These are phyloP conservation scores for Xerocomellus chrysenteron DNA, from an alignment of 768 basidiomycete genomes.

Conservation along the genomic window DNA sequence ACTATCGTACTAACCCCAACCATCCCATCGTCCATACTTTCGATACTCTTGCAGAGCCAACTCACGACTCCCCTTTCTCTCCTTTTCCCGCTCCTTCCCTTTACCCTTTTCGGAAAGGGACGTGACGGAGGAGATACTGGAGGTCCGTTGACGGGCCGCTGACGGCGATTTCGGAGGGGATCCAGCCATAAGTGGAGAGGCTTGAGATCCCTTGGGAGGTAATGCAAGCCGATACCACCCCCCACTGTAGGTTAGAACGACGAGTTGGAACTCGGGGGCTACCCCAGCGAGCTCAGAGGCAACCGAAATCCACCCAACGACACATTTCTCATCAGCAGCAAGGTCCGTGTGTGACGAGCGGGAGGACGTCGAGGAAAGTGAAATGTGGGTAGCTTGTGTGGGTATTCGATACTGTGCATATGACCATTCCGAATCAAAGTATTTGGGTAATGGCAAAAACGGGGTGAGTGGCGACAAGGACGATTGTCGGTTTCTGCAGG, in stretches of 20 bases:
- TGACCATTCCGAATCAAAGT: slow-evolving; percentile 96
- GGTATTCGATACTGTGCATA: slow-evolving; percentile 92
- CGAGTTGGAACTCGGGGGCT: slow-evolving; percentile 64
- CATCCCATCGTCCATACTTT: slow-evolving; percentile 86
- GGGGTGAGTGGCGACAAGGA: slow-evolving; percentile 77
- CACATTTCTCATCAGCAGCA: slow-evolving; percentile 80
- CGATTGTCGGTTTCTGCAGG: slow-evolving; percentile 78
- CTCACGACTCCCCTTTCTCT: slow-evolving; percentile 57
- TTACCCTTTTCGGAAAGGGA: slow-evolving; percentile 53
- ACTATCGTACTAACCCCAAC: slow-evolving; percentile 57
- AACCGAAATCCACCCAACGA: slow-evolving; percentile 80
- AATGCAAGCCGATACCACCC: slow-evolving; percentile 87
- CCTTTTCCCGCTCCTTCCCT: slow-evolving; percentile 54
- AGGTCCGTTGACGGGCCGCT: slow-evolving; percentile 44
- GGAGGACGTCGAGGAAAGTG: slow-evolving; percentile 65
- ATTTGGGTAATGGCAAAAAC: slow-evolving; percentile 81
- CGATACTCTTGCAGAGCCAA: slow-evolving; percentile 76
- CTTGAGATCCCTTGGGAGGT: slow-evolving; percentile 36
- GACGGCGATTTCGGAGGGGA: slow-evolving; percentile 47
- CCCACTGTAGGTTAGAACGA: slow-evolving; percentile 86
- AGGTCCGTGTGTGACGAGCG: slow-evolving; percentile 58
- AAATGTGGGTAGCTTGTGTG: slow-evolving; percentile 77
- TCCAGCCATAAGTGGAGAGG: slow-evolving; percentile 23
- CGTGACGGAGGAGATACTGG: slow-evolving; percentile 54
- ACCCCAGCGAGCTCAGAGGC: slow-evolving; percentile 36